These are phyloP conservation scores for Raffaelea albimanens DNA, from an alignment of 2,329 filamentous ascomycete species.

Conservation along the genomic window DNA sequence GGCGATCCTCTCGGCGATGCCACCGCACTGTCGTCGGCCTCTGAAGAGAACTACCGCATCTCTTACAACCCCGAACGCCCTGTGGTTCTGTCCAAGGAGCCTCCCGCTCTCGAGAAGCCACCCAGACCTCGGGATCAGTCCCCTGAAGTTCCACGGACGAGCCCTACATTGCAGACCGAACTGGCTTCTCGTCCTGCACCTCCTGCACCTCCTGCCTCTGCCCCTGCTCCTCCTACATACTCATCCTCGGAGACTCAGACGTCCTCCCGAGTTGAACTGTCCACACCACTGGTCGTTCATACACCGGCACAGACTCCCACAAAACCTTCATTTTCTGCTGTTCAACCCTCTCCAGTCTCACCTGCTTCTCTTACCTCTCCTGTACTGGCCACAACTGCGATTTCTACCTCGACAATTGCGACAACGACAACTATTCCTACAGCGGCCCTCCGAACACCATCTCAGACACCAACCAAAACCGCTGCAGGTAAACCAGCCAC, in stretches of 20 bases:
- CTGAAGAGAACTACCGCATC: conserved; percentile 32
- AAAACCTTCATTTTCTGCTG: no score
- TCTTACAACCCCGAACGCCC: conserved; percentile 28
- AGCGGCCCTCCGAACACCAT: neutral
- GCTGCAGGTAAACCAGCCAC: conserved; percentile 3
- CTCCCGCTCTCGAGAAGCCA: conserved; percentile 19
- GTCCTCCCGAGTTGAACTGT: neutral
- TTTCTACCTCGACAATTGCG: no score
- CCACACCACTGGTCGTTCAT: neutral
- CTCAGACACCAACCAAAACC: conserved; percentile 10
- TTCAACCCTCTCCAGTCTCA: no score
- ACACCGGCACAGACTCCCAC: conserved; percentile 1
- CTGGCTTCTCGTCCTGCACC: conserved; percentile 14
- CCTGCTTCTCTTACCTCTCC: no score
- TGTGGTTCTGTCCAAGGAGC: conserved; percentile 17
- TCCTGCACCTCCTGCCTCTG: no score
- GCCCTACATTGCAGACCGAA: conserved; percentile 26
- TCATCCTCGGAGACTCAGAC: conserved; percentile 21
- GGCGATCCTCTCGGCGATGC: neutral
- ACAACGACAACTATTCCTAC: neutral
- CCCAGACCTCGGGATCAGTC: neutral
- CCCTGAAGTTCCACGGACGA: conserved; percentile 27
- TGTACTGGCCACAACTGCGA: no score
- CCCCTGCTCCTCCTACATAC: conserved; percentile 20
- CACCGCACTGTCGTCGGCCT: neutral